These are phyloP conservation scores for Trypanosoma theileri DNA, from an alignment of 208 protist species.

Conservation along the genomic window DNA sequence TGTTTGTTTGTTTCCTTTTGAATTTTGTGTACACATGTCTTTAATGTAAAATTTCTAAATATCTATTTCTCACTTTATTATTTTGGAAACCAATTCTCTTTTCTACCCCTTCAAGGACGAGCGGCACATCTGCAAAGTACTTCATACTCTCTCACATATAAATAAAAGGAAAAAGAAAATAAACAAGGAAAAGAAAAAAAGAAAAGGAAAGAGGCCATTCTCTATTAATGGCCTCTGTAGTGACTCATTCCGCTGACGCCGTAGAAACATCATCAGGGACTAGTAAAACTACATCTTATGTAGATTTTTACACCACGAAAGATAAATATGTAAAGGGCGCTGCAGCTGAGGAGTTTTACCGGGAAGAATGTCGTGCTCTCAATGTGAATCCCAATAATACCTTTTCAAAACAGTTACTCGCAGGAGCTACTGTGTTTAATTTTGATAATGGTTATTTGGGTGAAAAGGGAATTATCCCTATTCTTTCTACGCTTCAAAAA, in stretches of 20 bases:
- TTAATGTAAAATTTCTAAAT: no score
- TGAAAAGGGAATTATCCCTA: slow-evolving; percentile 61
- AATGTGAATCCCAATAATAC: slow-evolving; percentile 42
- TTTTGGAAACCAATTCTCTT: no score
- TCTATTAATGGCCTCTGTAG: slow-evolving; percentile 1
- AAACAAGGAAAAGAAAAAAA: not conserved
- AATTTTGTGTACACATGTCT: not conserved
- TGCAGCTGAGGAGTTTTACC: slow-evolving; percentile 58
- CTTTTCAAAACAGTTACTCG: slow-evolving; percentile 62
- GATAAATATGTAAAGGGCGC: slow-evolving; percentile 21
- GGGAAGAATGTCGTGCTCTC: slow-evolving; percentile 37
- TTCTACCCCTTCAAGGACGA: no score
- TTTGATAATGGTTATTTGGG: slow-evolving; percentile 86
- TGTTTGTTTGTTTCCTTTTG: no score
- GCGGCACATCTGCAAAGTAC: no score
- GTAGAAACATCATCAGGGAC: no score
- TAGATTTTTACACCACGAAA: not conserved
- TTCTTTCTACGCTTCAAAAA: slow-evolving; percentile 64
- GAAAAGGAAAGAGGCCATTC: not conserved
- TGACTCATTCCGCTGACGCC: not conserved
- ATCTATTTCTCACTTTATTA: no score
- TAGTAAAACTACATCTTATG: no score
- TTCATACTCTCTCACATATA: no score
- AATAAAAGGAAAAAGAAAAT: no score
- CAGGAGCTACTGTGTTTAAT: slow-evolving; percentile 48